A percentile compares a stretch with the other conserved stretches of the same genome.
phyloP scores from a whole-genome alignment of 116 monocot species.

The Cymodocea nodosa region DNA sequence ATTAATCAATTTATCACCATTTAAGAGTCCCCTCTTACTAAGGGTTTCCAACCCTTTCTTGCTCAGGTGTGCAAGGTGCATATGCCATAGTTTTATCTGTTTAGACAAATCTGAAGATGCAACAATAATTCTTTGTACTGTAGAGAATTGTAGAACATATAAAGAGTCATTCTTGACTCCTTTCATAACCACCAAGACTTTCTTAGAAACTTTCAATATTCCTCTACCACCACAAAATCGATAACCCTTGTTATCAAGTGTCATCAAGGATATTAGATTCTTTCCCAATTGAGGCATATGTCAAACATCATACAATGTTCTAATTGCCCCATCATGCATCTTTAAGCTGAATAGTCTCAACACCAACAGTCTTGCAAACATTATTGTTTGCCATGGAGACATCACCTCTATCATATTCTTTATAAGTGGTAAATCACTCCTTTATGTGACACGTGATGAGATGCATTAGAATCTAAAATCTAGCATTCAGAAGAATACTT shows the following conservation, averaged over 20 bases:
- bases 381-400: neutral
- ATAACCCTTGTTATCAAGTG: neutral
- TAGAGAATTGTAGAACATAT: neutral
- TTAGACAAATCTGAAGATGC: too few species aligned
- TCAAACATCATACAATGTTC: neutral
- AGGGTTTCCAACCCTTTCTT: too few species aligned
- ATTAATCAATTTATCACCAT: neutral
- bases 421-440: too few species aligned
- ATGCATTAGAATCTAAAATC: too few species aligned
- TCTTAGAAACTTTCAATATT: too few species aligned
- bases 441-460: too few species aligned
- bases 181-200: neutral
- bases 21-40: too few species aligned
- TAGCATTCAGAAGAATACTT: neutral
- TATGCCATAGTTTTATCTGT: too few species aligned
- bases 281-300: neutral
- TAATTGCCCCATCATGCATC: neutral
- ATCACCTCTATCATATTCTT: neutral
- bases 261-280: too few species aligned
- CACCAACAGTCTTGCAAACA: neutral
- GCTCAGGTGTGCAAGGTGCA: too few species aligned
- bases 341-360: neutral
- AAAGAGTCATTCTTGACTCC: neutral
- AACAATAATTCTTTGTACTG: rapidly evolving
- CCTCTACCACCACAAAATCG: neutral